These are phyloP conservation scores for Curvularia eragrostidis DNA, from an alignment of 2,329 filamentous ascomycete genomes.

Conservation along the genomic window DNA sequence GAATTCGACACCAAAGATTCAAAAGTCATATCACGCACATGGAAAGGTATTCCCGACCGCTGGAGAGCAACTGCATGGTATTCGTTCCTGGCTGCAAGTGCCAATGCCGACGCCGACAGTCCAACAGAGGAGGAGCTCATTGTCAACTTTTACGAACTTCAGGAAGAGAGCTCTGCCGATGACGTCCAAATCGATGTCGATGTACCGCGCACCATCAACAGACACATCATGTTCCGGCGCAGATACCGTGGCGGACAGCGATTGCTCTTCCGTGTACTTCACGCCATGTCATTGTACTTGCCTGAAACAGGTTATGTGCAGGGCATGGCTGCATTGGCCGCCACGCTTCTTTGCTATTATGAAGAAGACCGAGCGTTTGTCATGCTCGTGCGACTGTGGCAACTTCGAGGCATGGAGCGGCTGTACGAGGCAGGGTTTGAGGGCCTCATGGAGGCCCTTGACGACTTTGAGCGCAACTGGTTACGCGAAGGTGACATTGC, in stretches of 20 bases:
- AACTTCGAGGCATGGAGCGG: conserved; percentile 81
- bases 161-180: conserved; percentile 78
- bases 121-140: conserved; percentile 75
- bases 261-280: conserved; percentile 88
- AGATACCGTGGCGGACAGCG: conserved; percentile 90
- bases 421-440: conserved; percentile 85
- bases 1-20: conserved; percentile 83
- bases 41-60: conserved; percentile 97
- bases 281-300: conserved; percentile 89
- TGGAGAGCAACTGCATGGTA: conserved; percentile 96
- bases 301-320: conserved; percentile 94
- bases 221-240: conserved; percentile 95
- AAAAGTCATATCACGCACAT: conserved; percentile 85
- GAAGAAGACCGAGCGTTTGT: conserved; percentile 94
- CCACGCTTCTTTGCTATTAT: conserved; percentile 93
- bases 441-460: conserved; percentile 83
- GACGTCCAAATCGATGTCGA: conserved; percentile 98
- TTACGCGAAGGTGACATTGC: conserved; percentile 78
- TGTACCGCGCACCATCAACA: conserved; percentile 91
- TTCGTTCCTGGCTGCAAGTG: conserved; percentile 83
- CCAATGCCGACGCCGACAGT: conserved; percentile 67
- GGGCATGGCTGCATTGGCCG: conserved; percentile 93
- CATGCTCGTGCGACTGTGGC: conserved; percentile 96
- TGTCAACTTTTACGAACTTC: conserved; percentile 72
- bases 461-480: conserved; percentile 87